A percentile compares a stretch with the other conserved stretches of the same genome.
phyloP scores from a whole-genome alignment of 257 asterid species.

The Henckelia pumila region DNA sequence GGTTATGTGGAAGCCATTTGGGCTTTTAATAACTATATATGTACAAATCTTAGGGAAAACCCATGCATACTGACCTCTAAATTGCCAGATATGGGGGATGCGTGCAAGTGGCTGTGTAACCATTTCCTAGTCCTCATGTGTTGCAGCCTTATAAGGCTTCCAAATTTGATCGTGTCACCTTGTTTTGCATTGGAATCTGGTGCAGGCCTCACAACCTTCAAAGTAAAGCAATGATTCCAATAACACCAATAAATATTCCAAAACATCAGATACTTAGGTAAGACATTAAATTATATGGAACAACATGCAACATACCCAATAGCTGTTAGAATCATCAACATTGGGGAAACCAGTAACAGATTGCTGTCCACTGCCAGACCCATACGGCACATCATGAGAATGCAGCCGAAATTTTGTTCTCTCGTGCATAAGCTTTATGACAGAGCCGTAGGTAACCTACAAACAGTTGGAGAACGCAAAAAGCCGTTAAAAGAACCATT shows the following conservation, averaged over 20 bases:
- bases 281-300: not conserved
- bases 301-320: slow-evolving; percentile 58
- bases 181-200: slow-evolving; percentile 70
- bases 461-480: slow-evolving; percentile 15
- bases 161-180: slow-evolving; percentile 78
- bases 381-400: slow-evolving; percentile 93
- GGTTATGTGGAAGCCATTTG: not conserved
- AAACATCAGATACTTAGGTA: not conserved
- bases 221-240: slow-evolving; percentile 22
- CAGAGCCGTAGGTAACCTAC: slow-evolving; percentile 80
- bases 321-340: slow-evolving; percentile 89
- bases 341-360: slow-evolving; percentile 81
- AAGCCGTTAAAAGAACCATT: not conserved
- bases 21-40: not conserved
- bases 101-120: slow-evolving; percentile 98
- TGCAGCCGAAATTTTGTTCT: slow-evolving; percentile 71
- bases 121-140: slow-evolving; percentile 90
- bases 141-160: slow-evolving; percentile 68
- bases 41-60: not conserved
- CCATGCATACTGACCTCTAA: slow-evolving; percentile 65
- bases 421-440: slow-evolving; percentile 89
- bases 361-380: slow-evolving; percentile 97
- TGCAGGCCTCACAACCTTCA: slow-evolving; percentile 67
- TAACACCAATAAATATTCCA: not conserved
- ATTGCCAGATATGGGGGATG: slow-evolving; percentile 95